These are phyloP conservation scores for Rostrohypoxylon terebratum DNA, from an alignment of 495 filamentous ascomycete genomes.

Conservation along the genomic window DNA sequence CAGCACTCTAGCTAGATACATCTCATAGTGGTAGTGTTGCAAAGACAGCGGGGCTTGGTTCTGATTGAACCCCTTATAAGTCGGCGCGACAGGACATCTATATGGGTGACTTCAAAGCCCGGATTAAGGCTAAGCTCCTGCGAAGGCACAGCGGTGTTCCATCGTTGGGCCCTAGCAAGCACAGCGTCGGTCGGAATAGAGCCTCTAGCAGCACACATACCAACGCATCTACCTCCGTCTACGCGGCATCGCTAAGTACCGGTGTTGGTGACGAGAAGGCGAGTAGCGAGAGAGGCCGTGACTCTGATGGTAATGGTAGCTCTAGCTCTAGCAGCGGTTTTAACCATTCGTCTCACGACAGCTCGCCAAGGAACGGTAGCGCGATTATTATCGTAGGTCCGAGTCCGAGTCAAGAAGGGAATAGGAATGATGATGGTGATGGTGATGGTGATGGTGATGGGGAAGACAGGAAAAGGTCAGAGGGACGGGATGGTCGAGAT, in stretches of 20 bases:
- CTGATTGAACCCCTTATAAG: conserved; percentile 20
- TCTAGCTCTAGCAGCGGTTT: conserved; percentile 4
- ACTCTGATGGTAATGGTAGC: conserved; percentile 5
- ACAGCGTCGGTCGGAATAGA: conserved; percentile 38
- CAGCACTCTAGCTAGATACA: not conserved
- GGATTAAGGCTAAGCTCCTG: conserved; percentile 61
- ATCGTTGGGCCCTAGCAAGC: conserved; percentile 52
- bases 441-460: not conserved
- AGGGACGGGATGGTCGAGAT: not conserved
- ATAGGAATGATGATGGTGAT: not conserved
- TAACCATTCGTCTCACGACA: conserved; percentile 10
- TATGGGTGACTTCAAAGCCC: conserved; percentile 62
- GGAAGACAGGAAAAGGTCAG: not conserved
- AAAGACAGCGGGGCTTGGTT: not conserved
- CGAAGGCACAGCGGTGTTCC: conserved; percentile 58
- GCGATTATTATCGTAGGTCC: conserved; percentile 4
- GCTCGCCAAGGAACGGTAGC: conserved; percentile 11
- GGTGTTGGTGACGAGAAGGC: conserved; percentile 28
- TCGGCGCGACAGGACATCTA: conserved; percentile 10
- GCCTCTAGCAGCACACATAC: conserved; percentile 47
- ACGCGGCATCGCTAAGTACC: conserved; percentile 43
- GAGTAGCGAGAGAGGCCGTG: conserved; percentile 11
- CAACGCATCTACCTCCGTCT: conserved; percentile 40
- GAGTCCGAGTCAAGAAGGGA: conserved; percentile 17
- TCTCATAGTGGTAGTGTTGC: not conserved